Evolutionary conservation across 2,329 filamentous ascomycete genomes (phyloP), one percentile per base, ranked within the genome.

Genomic region (Cladophialophora psammophila): DNA sequence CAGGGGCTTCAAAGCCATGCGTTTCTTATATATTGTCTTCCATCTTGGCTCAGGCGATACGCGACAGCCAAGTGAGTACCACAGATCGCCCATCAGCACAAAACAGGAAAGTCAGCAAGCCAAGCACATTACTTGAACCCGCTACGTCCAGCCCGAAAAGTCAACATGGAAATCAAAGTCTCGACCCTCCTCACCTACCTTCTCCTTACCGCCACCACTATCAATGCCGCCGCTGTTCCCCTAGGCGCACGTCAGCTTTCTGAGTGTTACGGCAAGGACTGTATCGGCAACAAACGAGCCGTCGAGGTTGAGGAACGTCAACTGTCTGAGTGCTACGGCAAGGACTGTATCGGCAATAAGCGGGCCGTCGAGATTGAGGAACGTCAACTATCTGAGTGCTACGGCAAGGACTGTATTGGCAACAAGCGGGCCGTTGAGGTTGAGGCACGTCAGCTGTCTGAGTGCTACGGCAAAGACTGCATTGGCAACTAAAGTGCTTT

Each of bases 281-380:
- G 40, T n/a, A 42, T 42, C 4, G 40, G 40, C 40, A 42, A 42
- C 40, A 42, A 42, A 4, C 40, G 40, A 42, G 40, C 40, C 40
- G 40, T 42, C 40, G 40, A 42, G 40, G 4, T n/a, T 42, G 26
- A 26, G 26, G 26, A 26, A 26, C 40, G 40, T 4, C 40, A 42
- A n/a, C 12, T 42, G 40, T 42, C 40, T 42, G 40, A 42, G 40
- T 42, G 40, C 40, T 42, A 42, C 40, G 40, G 40, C 40, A 42
- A 42, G 40, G 40, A 42, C 40, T 42, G 40, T 42, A 42, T 42
- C 4, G 40, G 40, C 40, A 42, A 42, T 3, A 42, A 42, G n/a
- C 40, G 40, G n/a, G 40, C 40, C 40, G 40, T 42, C 40, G 40
- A 42, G 40, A 3, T n/a, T 42, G 26, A 26, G 2, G 26, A 2